Conservation (phyloP, 345 rosid genomes). For the sweet orange (Citrus sinensis) region DVS_A1.0 CM039167.1:4444501-4445000, state of each 20-base stretch:
- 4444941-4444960: not conserved
- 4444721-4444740: constrained; percentile 20
- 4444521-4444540: too few relatives aligned
- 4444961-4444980: not conserved
- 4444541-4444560: too few relatives aligned
- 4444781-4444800: constrained; percentile 7
- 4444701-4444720: constrained; percentile 13
- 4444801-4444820: not conserved
- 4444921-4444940: not conserved
- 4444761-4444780: not conserved
- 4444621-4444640: not conserved
- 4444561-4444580: too few relatives aligned
- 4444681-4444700: too few relatives aligned
- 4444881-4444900: not conserved
- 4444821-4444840: too few relatives aligned
- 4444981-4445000: constrained; percentile 6
- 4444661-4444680: too few relatives aligned
- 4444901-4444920: not conserved
- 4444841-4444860: too few relatives aligned
- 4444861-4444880: too few relatives aligned
- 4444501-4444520: too few relatives aligned
- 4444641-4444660: not conserved
- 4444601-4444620: not conserved
- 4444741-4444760: not conserved
- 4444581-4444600: too few relatives aligned